A percentile compares a stretch with the other conserved stretches of the same genome.
Evolutionary conservation across 179 eudicot species (phyloP).

Genomic region (Amaranthus tricolor): DNA sequence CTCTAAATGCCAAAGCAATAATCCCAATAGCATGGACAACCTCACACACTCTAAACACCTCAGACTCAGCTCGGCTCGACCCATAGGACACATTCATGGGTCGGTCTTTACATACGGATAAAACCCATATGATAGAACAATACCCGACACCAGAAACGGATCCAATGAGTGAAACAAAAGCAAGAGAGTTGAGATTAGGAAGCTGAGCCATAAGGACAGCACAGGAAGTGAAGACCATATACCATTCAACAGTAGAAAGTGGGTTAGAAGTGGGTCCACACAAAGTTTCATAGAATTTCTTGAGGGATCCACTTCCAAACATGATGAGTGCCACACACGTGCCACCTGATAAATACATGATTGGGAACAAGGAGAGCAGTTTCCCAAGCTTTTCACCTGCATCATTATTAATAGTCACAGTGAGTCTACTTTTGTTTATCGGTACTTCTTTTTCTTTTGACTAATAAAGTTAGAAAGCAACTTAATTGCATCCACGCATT

Average conservation of each 20-base stretch:
- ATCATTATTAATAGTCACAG: not conserved
- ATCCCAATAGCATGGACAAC: conserved; percentile 65
- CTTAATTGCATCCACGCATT: not conserved
- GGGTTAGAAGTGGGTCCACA: conserved; percentile 33
- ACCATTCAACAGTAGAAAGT: conserved; percentile 52
- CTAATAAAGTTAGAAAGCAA: conserved; percentile 1
- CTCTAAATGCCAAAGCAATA: conserved; percentile 72
- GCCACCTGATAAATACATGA: conserved; percentile 70
- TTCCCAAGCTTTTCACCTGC: conserved; percentile 63
- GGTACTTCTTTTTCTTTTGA: conserved; percentile 2
- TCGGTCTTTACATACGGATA: conserved; percentile 44
- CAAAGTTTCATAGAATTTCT: conserved; percentile 39
- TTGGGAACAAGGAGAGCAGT: conserved; percentile 52
- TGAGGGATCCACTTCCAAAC: conserved; percentile 55
- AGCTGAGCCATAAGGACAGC: conserved; percentile 67
- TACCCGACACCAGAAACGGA: conserved; percentile 60
- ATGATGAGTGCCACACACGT: conserved; percentile 61
- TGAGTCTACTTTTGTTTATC: not conserved
- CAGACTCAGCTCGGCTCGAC: conserved; percentile 27
- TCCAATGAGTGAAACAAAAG: conserved; percentile 72
- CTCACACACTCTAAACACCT: conserved; percentile 33
- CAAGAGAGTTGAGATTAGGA: conserved; percentile 81
- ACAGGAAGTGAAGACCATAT: conserved; percentile 54
- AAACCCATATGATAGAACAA: conserved; percentile 58
- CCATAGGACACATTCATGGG: conserved; percentile 33